Evolutionary conservation across 306 rosid genomes (phyloP).

Genomic region (Chamaecrista fasciculata): DNA sequence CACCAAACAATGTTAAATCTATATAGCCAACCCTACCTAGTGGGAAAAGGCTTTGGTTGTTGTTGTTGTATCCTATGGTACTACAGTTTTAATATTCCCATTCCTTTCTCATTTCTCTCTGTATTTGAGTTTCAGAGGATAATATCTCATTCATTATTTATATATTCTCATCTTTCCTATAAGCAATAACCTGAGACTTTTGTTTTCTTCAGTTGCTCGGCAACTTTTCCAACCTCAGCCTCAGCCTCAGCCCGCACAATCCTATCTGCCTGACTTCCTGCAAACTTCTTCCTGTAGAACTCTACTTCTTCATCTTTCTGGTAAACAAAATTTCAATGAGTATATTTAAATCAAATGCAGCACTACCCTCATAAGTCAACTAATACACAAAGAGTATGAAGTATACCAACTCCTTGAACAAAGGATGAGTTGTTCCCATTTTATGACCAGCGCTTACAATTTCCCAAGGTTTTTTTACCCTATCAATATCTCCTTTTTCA

Average conservation of each 20-base stretch:
- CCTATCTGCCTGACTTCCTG: constrained; percentile 98
- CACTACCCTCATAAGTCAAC: background rate
- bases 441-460: constrained; percentile 73
- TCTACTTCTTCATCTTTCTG: constrained; percentile 94
- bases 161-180: background rate
- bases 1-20: too few relatives aligned
- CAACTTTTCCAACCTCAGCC: constrained; percentile 75
- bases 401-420: constrained; percentile 89
- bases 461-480: constrained; percentile 76
- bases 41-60: too few relatives aligned
- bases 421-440: constrained; percentile 81
- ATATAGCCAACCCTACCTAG: too few relatives aligned
- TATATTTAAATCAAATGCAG: constrained; percentile 11
- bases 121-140: constrained; percentile 4
- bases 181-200: constrained; percentile 76
- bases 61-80: too few relatives aligned
- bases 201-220: constrained; percentile 65
- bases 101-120: constrained; percentile 9
- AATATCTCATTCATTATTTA: background rate
- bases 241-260: constrained; percentile 73
- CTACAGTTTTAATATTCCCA: too few relatives aligned
- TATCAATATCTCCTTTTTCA: constrained; percentile 68
- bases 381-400: constrained; percentile 2
- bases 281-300: constrained; percentile 59
- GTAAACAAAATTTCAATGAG: constrained; percentile 25